A percentile compares a stretch with the other conserved stretches of the same genome.
These are phyloP conservation scores for Adansonia gregorii DNA, from an alignment of 441 rosid species.

Conservation along the genomic window DNA sequence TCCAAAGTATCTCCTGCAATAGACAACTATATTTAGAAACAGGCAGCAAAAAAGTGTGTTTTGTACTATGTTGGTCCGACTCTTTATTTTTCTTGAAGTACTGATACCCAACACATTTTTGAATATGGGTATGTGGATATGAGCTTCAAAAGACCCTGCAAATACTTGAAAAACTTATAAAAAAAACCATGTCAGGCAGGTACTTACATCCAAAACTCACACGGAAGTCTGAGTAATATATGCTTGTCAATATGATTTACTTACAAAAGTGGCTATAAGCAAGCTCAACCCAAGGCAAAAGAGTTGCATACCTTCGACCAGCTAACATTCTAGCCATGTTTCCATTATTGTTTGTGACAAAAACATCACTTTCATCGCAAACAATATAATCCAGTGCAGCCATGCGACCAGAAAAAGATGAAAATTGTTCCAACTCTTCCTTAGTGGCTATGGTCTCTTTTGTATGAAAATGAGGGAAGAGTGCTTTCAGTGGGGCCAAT, in stretches of 20 bases:
- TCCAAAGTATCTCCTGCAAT: slow-evolving; percentile 70
- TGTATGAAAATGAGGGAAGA: slow-evolving; percentile 51
- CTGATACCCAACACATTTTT: no score
- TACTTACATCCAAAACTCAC: no score
- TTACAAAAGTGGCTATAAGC: background rate
- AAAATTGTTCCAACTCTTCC: slow-evolving; percentile 43
- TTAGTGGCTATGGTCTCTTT: slow-evolving; percentile 47
- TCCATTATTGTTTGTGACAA: slow-evolving; percentile 53
- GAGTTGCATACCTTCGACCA: slow-evolving; percentile 46
- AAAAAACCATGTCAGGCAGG: no score
- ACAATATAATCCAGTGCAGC: slow-evolving; percentile 59
- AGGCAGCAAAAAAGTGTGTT: background rate
- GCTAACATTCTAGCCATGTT: slow-evolving; percentile 59
- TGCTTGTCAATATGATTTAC: background rate
- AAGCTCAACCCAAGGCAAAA: background rate
- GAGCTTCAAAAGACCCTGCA: no score
- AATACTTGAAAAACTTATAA: no score
- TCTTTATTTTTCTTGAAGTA: no score
- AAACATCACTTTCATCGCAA: slow-evolving; percentile 53
- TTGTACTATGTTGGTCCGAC: no score
- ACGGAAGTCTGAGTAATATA: no score
- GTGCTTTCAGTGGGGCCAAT: slow-evolving; percentile 48
- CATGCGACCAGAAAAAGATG: slow-evolving; percentile 52
- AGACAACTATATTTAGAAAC: background rate
- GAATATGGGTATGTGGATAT: no score